Evolutionary conservation across 148 eudicot species (phyloP), one percentile per base, ranked within the genome.

Genomic region (Cornus kousa): DNA sequence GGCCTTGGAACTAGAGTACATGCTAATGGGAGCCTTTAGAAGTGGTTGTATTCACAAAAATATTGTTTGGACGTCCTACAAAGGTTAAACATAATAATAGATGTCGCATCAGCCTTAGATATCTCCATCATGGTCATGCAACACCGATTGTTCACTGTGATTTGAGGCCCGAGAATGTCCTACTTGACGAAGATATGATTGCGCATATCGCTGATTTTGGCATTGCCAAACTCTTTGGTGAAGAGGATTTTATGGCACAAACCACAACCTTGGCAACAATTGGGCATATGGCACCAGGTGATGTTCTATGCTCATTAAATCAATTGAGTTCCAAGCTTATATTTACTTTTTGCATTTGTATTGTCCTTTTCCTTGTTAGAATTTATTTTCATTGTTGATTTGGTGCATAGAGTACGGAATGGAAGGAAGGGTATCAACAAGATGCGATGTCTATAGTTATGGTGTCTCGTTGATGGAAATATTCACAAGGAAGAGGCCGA

Each of bases 71-170:
- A 75, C 46, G 7, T 74, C 17, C 20, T 46, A 16, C 82, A 59
- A 66, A 62, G 82, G 35, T 9, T 81, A 28, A 67, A 77, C 17
- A 39, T 81, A 31, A 66, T 73, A 13, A 72, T 81, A 35, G 84
- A 81, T 72, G 80, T 81, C 7, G 84, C 77, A 23, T 77, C 31
- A 3, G 84, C 77, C 12, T 57, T 82, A 14, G 84, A 24, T 77
- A 82, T 82, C 80, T 82, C 7, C 84, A 82, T 60, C 43, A 43
- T 57, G 78, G 80, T 28, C 74, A 28, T 24, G 5, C 40, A 10
- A 72, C 60, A 12, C 80, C 84, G 33, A 82, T 82, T 43, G 74
- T 82, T 73, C 84, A 82, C 24, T 77, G 84, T 57, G 84, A 82
- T 82, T 68, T 82, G 22, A 82, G 77, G 76, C 84, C 84, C 0